Evolutionary conservation across 1,284 basidiomycete species (phyloP).

Genomic region (Apiotrichum montevideense): DNA sequence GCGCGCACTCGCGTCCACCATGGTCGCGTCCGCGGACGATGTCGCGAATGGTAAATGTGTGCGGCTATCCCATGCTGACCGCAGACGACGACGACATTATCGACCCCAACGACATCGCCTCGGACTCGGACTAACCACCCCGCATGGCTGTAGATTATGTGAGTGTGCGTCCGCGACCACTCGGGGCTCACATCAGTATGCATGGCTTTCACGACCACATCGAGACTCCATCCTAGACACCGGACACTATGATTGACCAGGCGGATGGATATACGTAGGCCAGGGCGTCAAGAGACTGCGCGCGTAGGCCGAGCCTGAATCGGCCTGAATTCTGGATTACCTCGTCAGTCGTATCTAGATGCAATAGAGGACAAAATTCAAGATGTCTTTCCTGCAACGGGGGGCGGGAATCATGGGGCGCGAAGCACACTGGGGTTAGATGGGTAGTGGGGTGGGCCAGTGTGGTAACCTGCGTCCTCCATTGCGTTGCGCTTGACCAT

Average conservation of each 20-base stretch:
- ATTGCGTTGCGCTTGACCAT: too few species aligned
- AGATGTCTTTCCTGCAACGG: too few species aligned
- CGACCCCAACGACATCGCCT: constrained; percentile 43
- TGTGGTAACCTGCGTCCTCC: too few species aligned
- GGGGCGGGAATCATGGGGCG: too few species aligned
- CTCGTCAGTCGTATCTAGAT: too few species aligned
- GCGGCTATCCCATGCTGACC: not conserved
- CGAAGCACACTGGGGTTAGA: too few species aligned
- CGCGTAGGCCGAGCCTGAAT: too few species aligned
- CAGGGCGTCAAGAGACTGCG: too few species aligned
- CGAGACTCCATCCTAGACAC: not conserved
- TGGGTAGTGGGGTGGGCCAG: too few species aligned
- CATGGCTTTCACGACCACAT: not conserved
- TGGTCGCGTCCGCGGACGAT: constrained; percentile 37
- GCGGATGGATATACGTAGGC: too few species aligned
- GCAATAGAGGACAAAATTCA: too few species aligned
- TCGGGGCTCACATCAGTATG: not conserved
- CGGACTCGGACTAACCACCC: constrained; percentile 32
- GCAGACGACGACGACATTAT: constrained; percentile 31
- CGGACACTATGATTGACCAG: not conserved
- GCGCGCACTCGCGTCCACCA: constrained; percentile 34
- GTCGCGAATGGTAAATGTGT: constrained; percentile 41
- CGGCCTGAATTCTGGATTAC: too few species aligned
- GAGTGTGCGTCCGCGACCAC: not conserved
- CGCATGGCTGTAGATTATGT: constrained; percentile 7